Evolutionary conservation across 78 protist species (phyloP), one percentile per base, ranked within the genome.

Genomic region (Dictyostelium firmibasis): DNA sequence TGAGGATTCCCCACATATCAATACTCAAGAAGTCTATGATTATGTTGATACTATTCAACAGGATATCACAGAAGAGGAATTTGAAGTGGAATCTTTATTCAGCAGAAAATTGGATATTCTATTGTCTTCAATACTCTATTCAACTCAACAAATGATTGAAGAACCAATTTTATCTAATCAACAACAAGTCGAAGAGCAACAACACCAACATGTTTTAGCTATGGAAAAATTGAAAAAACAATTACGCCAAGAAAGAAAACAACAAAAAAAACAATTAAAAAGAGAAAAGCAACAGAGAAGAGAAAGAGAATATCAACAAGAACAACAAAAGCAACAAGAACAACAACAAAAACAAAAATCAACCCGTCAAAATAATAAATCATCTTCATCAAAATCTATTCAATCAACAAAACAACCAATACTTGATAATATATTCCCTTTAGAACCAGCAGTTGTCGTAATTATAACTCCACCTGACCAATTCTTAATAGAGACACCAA

Each of bases 141-240:
- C 93, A 31, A 72, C 82, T 29, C 67, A 77, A 27, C 18, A 43
- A 23, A 60, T 78, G 78, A 88, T 88, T 16, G 93, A 53, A 8
- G 35, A 57, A 10, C 93, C 93, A 36, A 35, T 79, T 6, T 29
- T 79, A 18, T 25, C 84, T 27, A 72, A 64, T 29, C 43, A 44
- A 50, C n/a, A 29, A 27, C 36, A 81, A 5, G 9, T 29, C 3
- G 85, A 81, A 81, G 29, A 57, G 23, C 75, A 82, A 82, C 53
- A 57, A 38, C 43, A 29, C 16, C 29, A 72, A 72, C 18, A 31
- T 33, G 13, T 31, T 14, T 72, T 72, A 72, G 43, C 33, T 29
- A 13, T 72, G 2, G 44, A 72, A 16, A 72, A 33, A 29, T 33
- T 72, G 20, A 72, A 72, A 33, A 72, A 16, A 18, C 79, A 72